These are phyloP conservation scores for Penicillium sp. DNA, from an alignment of 2,329 filamentous ascomycete genomes.

Conservation along the genomic window DNA sequence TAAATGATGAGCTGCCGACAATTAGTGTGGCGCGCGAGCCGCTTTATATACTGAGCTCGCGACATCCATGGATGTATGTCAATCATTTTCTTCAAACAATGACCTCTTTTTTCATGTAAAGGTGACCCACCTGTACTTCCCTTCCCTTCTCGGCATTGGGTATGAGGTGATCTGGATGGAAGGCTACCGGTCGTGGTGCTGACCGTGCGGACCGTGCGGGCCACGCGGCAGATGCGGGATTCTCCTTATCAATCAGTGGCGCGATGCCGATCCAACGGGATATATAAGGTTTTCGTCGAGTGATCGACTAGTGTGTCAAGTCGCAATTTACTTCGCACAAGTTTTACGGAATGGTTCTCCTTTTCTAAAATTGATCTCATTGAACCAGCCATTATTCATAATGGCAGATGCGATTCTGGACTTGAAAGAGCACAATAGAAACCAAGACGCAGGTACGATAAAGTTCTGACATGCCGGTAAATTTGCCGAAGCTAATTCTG, in stretches of 20 bases:
- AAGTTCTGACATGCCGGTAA: not conserved
- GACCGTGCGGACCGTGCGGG: conserved; percentile 4
- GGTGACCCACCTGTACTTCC: not conserved
- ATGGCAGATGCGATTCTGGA: not conserved
- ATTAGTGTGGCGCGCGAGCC: not conserved
- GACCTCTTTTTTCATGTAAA: not conserved
- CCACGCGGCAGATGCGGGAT: conserved; percentile 4
- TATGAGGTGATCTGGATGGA: not conserved
- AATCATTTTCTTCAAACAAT: not conserved
- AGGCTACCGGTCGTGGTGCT: not conserved
- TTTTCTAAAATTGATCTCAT: not conserved
- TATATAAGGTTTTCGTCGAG: not conserved
- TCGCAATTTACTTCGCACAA: not conserved
- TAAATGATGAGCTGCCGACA: not conserved
- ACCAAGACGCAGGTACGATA: not conserved
- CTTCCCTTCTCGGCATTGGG: not conserved
- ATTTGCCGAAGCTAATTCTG: not conserved
- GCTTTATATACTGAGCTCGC: not conserved
- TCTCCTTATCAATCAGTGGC: conserved; percentile 12
- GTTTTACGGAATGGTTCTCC: not conserved
- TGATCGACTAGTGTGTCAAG: not conserved
- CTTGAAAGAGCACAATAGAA: not conserved
- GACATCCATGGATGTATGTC: no score
- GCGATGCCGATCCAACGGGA: not conserved
- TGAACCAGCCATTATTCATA: not conserved